Conservation (phyloP, 2,329 filamentous ascomycete species). For the Aquanectria penicillioides region DNA sequence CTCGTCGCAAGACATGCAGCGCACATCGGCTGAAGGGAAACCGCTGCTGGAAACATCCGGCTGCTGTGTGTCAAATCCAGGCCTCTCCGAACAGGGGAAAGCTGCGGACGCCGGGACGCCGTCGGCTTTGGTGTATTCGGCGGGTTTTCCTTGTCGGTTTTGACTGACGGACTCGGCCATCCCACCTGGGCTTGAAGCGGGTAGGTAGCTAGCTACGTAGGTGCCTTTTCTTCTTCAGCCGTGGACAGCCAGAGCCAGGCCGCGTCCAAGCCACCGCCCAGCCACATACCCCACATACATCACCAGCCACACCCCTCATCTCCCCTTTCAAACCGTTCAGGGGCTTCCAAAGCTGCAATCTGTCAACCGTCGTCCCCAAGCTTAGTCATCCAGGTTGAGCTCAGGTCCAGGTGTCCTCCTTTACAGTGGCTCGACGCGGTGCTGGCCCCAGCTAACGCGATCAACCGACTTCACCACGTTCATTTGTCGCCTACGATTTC, state of each 20-base stretch:
- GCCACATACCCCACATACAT: not conserved
- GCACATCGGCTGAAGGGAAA: not conserved
- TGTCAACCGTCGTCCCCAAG: slow-evolving; percentile 31
- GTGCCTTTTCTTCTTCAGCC: too few species aligned
- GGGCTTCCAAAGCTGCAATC: slow-evolving; percentile 37
- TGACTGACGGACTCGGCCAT: not conserved
- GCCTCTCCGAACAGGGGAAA: slow-evolving; percentile 1
- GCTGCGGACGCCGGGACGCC: not conserved
- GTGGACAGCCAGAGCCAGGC: too few species aligned
- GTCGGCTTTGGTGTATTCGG: not conserved
- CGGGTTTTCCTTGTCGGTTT: not conserved
- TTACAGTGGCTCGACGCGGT: slow-evolving; percentile 40
- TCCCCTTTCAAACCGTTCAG: slow-evolving; percentile 29
- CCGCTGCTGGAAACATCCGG: too few species aligned
- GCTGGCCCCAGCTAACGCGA: slow-evolving; percentile 35
- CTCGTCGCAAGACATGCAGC: too few species aligned
- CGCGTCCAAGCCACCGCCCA: slow-evolving; percentile 3
- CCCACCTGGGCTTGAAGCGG: not conserved
- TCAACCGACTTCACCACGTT: slow-evolving; percentile 37
- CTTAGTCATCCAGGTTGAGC: slow-evolving; percentile 24
- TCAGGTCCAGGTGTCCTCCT: slow-evolving; percentile 36
- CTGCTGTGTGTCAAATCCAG: not conserved
- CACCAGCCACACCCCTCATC: slow-evolving; percentile 31
- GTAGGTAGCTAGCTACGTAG: not conserved
- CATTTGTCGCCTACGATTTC: slow-evolving; percentile 35